Evolutionary conservation across 768 basidiomycete species (phyloP).

Genomic region (Tremella mesenterica): DNA sequence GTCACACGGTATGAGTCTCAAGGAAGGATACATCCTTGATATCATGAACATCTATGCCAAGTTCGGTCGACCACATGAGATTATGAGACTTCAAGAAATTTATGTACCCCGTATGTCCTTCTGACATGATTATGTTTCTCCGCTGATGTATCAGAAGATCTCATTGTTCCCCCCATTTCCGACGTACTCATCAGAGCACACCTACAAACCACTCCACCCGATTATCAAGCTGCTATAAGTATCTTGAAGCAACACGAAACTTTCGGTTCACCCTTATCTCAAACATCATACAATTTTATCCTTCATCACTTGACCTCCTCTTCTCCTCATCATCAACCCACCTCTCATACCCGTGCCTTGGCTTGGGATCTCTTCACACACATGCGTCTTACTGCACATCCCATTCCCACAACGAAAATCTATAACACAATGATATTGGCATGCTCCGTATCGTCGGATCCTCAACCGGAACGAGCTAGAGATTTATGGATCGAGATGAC

Average conservation of each 20-base stretch:
- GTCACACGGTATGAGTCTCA: conserved; percentile 40
- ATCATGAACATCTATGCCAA: conserved; percentile 26
- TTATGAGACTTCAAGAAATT: conserved; percentile 41
- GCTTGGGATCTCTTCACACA: conserved; percentile 93
- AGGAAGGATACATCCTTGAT: conserved; percentile 49
- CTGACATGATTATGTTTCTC: conserved; percentile 1
- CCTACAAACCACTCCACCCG: conserved; percentile 44
- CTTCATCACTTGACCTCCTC: conserved; percentile 47
- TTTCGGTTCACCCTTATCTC: conserved; percentile 56
- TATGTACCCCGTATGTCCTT: not conserved
- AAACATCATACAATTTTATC: conserved; percentile 63
- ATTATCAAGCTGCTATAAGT: conserved; percentile 58
- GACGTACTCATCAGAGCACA: conserved; percentile 52
- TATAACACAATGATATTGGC: conserved; percentile 83
- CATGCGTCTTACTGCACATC: conserved; percentile 92
- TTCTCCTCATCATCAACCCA: conserved; percentile 50
- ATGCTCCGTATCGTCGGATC: conserved; percentile 54
- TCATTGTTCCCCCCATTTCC: not conserved
- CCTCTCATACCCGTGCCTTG: conserved; percentile 50
- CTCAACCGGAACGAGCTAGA: conserved; percentile 81
- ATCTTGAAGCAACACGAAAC: conserved; percentile 67
- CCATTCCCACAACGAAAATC: conserved; percentile 60
- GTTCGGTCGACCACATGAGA: conserved; percentile 47
- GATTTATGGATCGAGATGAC: conserved; percentile 94
- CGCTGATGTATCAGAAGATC: not conserved